These are phyloP conservation scores for Penicillium maclennaniae DNA, from an alignment of 495 filamentous ascomycete genomes.

Conservation along the genomic window DNA sequence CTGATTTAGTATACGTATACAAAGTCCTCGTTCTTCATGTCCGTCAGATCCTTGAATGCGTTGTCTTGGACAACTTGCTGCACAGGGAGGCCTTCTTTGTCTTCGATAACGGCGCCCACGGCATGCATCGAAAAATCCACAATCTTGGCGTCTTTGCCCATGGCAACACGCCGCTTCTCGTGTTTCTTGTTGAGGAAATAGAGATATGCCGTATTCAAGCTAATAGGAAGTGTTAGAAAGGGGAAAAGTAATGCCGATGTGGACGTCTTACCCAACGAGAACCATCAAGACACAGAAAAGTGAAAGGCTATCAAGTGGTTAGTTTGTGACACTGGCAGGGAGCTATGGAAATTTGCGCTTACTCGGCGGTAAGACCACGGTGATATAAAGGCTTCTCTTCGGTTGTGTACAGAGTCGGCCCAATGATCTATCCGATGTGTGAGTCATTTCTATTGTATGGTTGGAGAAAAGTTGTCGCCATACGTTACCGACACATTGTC, in stretches of 20 bases:
- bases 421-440: slow-evolving; percentile 41
- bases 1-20: slow-evolving; percentile 51
- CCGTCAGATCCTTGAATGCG: slow-evolving; percentile 50
- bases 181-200: slow-evolving; percentile 50
- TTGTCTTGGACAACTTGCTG: slow-evolving; percentile 47
- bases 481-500: slow-evolving; percentile 58
- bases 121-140: slow-evolving; percentile 37
- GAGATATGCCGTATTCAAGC: slow-evolving; percentile 43
- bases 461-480: slow-evolving; percentile 12
- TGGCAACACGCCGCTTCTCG: slow-evolving; percentile 39
- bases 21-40: slow-evolving; percentile 55
- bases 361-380: slow-evolving; percentile 52
- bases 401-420: slow-evolving; percentile 57
- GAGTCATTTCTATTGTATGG: not conserved
- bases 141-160: slow-evolving; percentile 48
- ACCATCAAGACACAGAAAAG: slow-evolving; percentile 53
- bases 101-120: slow-evolving; percentile 38
- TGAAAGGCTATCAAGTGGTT: slow-evolving; percentile 33
- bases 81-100: slow-evolving; percentile 38
- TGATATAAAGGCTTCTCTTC: slow-evolving; percentile 52
- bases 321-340: not conserved
- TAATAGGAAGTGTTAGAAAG: slow-evolving; percentile 8
- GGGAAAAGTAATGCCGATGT: too few species aligned
- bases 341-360: not conserved
- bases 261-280: slow-evolving; percentile 32